A percentile compares a stretch with the other conserved stretches of the same genome.
Evolutionary conservation across 1,284 basidiomycete genomes (phyloP).

Genomic region (Apiotrichum gamsii): DNA sequence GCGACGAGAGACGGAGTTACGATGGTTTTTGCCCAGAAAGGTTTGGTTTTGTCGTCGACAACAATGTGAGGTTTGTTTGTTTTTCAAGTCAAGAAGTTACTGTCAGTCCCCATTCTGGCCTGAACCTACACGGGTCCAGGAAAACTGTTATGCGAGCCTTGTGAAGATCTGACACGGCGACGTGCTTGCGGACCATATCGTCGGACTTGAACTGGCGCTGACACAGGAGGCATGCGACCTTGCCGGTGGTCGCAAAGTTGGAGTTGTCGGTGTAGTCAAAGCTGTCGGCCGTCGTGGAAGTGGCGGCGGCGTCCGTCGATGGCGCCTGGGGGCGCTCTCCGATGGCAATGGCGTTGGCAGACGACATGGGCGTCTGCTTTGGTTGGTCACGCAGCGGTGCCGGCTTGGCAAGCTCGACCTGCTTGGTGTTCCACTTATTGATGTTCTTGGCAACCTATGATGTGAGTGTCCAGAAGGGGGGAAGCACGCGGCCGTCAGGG

Average conservation of each 20-base stretch:
- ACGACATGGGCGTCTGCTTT: conserved; percentile 27
- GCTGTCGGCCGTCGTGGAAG: too few relatives aligned
- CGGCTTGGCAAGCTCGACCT: conserved; percentile 60
- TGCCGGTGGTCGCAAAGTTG: conserved; percentile 40
- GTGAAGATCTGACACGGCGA: conserved; percentile 82
- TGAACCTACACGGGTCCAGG: conserved; percentile 23
- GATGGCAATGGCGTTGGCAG: conserved; percentile 28
- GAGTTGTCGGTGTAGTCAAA: conserved; percentile 68
- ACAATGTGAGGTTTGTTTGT: background rate
- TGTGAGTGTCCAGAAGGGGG: conserved; percentile 1
- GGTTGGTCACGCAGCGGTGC: conserved; percentile 19
- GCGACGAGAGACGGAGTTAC: too few relatives aligned
- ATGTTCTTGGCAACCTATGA: conserved; percentile 76
- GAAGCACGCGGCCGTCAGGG: background rate
- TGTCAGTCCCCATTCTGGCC: conserved; percentile 21
- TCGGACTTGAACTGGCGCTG: conserved; percentile 81
- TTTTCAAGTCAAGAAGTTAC: conserved; percentile 2
- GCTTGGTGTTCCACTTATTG: conserved; percentile 89
- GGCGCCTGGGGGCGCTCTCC: background rate
- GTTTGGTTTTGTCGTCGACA: background rate
- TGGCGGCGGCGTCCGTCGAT: background rate
- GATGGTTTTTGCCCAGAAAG: background rate
- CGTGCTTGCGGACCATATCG: conserved; percentile 77
- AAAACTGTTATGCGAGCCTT: conserved; percentile 58
- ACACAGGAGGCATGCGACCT: conserved; percentile 77